phyloP scores from a whole-genome alignment of 2,329 filamentous ascomycete genomes.

The Epichloe festucae region DNA sequence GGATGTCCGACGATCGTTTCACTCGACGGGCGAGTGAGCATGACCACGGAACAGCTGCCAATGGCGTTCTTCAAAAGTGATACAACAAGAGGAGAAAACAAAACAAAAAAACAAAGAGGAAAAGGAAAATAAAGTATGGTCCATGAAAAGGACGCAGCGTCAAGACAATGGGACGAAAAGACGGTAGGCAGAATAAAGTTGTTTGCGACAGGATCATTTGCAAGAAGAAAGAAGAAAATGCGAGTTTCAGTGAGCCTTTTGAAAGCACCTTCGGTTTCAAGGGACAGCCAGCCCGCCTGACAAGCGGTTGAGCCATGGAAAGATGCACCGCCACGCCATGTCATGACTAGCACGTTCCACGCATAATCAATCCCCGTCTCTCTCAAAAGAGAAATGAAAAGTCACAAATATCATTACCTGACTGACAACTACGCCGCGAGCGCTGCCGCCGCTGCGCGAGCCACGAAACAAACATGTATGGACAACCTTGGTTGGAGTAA shows the following conservation, averaged over 20 bases:
- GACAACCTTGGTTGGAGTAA: background rate
- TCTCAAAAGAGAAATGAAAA: no score
- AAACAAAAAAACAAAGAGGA: background rate
- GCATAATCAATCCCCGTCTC: no score
- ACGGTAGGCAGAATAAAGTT: constrained; percentile 7
- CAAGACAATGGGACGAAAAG: constrained; percentile 2
- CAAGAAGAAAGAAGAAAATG: constrained; percentile 2
- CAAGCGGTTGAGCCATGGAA: no score
- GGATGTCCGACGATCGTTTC: background rate
- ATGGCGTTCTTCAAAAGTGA: background rate
- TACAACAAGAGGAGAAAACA: background rate
- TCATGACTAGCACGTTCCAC: constrained; percentile 39
- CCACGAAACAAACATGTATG: background rate
- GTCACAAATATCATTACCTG: no score
- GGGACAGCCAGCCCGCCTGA: no score
- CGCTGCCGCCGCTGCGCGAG: background rate
- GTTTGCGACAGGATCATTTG: constrained; percentile 2
- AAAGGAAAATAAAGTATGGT: background rate
- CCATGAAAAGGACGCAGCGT: background rate
- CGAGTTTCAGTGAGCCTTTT: constrained; percentile 4
- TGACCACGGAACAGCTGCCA: background rate
- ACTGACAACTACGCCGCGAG: background rate
- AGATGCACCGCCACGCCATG: no score
- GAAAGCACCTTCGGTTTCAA: background rate
- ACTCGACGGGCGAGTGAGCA: background rate